A percentile compares a stretch with the other conserved stretches of the same genome.
These are phyloP conservation scores for Phaeotremella skinneri DNA, from an alignment of 768 basidiomycete genomes.

Conservation along the genomic window DNA sequence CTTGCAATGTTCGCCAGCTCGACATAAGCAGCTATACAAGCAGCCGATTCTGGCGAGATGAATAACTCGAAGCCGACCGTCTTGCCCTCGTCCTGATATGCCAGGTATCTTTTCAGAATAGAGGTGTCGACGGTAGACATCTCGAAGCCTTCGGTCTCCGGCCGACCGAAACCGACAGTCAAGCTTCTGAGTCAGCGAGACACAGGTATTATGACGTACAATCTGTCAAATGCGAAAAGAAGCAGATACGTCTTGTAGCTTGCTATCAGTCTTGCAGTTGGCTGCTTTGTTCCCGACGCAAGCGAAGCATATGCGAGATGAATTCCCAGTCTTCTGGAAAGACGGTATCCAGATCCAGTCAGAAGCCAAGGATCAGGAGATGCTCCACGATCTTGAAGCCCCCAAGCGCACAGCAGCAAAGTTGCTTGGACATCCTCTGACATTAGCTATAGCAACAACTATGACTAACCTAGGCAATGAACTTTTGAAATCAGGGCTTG, in stretches of 20 bases:
- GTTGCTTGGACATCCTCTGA: conserved; percentile 21
- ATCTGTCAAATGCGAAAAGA: conserved; percentile 18
- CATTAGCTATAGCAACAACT: neutral
- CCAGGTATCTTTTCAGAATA: neutral
- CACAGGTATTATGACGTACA: conserved; percentile 7
- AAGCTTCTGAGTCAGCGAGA: neutral
- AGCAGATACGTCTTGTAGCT: conserved; percentile 17
- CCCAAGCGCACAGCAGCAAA: conserved; percentile 11
- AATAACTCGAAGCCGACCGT: neutral
- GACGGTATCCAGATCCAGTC: conserved; percentile 15
- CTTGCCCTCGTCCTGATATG: neutral
- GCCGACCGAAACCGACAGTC: conserved; percentile 19
- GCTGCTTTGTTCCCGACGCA: neutral
- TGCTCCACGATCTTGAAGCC: conserved; percentile 15
- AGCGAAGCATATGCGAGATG: conserved; percentile 6
- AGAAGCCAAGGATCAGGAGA: conserved; percentile 22
- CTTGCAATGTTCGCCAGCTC: conserved; percentile 15
- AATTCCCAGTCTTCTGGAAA: conserved; percentile 9
- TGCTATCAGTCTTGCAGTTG: conserved; percentile 13
- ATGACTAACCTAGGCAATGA: conserved; percentile 18
- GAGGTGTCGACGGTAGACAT: conserved; percentile 8
- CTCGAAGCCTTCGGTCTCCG: conserved; percentile 20
- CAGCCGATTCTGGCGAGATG: conserved; percentile 9
- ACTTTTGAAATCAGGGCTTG: conserved; percentile 20
- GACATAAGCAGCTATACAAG: conserved; percentile 11